Evolutionary conservation across 2,329 filamentous ascomycete species (phyloP).

Genomic region (Pyricularia grisea): DNA sequence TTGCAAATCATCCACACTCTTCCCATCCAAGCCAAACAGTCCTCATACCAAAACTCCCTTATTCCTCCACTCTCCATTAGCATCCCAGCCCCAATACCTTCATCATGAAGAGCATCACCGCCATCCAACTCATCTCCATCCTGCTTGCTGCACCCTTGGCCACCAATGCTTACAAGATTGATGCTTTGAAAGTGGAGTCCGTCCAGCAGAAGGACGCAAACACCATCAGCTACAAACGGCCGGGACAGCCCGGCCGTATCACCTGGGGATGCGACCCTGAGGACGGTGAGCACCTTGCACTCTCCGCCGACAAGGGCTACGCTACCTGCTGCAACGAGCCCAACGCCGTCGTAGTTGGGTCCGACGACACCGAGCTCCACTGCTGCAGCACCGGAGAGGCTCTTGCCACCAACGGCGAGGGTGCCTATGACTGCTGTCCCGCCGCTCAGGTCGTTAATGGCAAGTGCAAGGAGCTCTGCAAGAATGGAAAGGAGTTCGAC

Average conservation of each 20-base stretch:
- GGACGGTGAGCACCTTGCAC: background rate
- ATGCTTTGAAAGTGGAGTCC: background rate
- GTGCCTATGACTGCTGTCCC: background rate
- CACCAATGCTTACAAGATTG: background rate
- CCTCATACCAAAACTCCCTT: background rate
- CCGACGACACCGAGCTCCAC: background rate
- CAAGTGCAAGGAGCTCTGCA: background rate
- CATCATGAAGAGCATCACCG: background rate
- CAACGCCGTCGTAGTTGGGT: background rate
- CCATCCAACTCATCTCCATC: background rate
- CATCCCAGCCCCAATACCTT: background rate
- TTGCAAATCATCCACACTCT: background rate
- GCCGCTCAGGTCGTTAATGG: background rate
- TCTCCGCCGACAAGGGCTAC: background rate
- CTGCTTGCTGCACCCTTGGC: background rate
- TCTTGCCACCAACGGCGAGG: background rate
- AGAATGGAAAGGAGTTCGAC: background rate
- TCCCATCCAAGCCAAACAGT: background rate
- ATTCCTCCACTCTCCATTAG: background rate
- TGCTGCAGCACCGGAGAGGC: background rate
- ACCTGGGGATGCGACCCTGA: background rate
- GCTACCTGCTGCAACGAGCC: background rate
- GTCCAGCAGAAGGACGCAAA: background rate
- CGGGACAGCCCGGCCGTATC: background rate
- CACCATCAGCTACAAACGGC: background rate